Conservation (phyloP, 2,329 filamentous ascomycete species). For the Alternaria dauci region DNA sequence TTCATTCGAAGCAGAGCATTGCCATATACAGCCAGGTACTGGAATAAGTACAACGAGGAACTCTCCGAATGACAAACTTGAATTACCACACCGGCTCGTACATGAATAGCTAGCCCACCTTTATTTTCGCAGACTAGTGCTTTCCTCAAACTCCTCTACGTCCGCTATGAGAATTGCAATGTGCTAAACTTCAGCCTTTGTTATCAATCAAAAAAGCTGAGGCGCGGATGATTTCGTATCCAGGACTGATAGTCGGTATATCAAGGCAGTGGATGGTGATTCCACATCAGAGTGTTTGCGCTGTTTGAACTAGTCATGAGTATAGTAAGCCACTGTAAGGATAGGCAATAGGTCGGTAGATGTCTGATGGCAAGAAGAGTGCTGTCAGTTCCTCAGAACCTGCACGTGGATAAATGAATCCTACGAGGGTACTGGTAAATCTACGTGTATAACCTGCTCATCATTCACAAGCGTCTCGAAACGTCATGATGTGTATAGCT, state of each 20-base stretch:
- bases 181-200: not conserved
- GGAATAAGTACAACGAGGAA: not conserved
- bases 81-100: not conserved
- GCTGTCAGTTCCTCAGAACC: not conserved
- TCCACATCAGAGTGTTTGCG: not conserved
- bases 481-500: not conserved
- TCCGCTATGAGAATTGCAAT: not conserved
- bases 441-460: not conserved
- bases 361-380: not conserved
- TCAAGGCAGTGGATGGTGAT: not conserved
- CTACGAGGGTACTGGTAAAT: not conserved
- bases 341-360: not conserved
- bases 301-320: not conserved
- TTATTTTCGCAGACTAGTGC: not conserved
- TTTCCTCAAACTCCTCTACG: not conserved
- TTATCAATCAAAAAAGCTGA: not conserved
- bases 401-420: not conserved
- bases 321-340: not conserved
- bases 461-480: not conserved
- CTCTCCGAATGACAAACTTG: not conserved
- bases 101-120: not conserved
- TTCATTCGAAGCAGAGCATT: not conserved
- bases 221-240: not conserved
- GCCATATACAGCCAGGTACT: slow-evolving; percentile 6
- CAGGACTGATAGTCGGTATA: not conserved